Base-by-base conservation (phyloP, 2,329 filamentous ascomycete genomes). In the Monosporascus cannonballus region DNA sequence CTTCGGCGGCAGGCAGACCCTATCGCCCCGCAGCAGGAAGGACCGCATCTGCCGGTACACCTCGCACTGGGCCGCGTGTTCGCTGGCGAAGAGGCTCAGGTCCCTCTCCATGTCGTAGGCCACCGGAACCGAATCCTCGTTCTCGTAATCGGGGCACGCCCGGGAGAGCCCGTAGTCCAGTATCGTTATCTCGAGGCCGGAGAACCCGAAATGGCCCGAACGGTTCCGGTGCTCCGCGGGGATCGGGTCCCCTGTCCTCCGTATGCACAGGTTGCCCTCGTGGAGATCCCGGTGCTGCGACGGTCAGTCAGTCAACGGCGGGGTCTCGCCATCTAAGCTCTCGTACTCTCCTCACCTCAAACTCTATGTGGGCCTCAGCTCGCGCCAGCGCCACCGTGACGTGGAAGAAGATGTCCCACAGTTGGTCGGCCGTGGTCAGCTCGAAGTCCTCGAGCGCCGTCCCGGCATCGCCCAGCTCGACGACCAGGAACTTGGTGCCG, bases 161-260 rank as follows among this genome's bases (percentile, higher is more conserved):
- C 83, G 75, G 1, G 83, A 86, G 15, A 86, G 72, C 0, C 83
- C 83, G 56, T 86, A 86, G 66, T 86, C 83, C 5, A 86, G 71
- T 41, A 86, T 81, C 0, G 83, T 86, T 47, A 86, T 79, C 51
- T 85, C 80, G 4, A 85, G 70, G 1, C 81, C 82, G 0, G 83
- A 85, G 58, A 74, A 78, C 27, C 82, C 82, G 64, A 83, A 83
- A 48, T 72, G 69, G 3, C 71, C 67, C 0, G 60, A 57, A 3
- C 67, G 63, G 15, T 61, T 61, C 44, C 66, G 59, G 3, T 65
- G 57, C 4, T 66, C 64, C 36, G 65, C 67, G 2, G 68, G 60
- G 8, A 61, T 61, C 0, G 73, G 61, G 3, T 71, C 59, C 3
- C 69, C 63, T 1, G 71, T 67, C 50, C 73, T 74, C 3, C 76